Percentiles rank a stretch among this genome's conserved stretches.
Evolutionary conservation across 2,329 filamentous ascomycete species (phyloP).

Genomic region (Aspergillus neoniger): DNA sequence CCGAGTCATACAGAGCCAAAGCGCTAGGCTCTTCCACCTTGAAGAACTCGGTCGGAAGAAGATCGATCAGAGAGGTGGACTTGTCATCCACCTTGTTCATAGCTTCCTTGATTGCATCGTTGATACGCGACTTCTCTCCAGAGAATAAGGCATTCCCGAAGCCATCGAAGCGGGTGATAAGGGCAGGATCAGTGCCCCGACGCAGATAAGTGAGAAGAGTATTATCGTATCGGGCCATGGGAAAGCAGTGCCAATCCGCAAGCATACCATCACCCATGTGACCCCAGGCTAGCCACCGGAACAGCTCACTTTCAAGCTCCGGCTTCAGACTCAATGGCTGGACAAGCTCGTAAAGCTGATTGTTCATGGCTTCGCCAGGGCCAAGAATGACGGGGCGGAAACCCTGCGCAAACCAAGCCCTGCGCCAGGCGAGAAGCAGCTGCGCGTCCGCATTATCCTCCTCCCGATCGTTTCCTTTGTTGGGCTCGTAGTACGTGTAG

Average conservation of each 20-base stretch:
- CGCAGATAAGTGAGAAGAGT: constrained; percentile 71
- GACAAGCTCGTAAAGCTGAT: constrained; percentile 73
- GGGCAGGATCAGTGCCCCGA: constrained; percentile 69
- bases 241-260: constrained; percentile 75
- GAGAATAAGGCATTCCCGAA: constrained; percentile 72
- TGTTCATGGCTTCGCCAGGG: constrained; percentile 76
- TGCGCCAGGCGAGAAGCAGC: constrained; percentile 81
- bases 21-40: constrained; percentile 66
- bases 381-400: constrained; percentile 83
- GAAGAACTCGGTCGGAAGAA: constrained; percentile 62
- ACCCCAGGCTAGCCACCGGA: constrained; percentile 90
- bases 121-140: constrained; percentile 66
- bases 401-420: constrained; percentile 93
- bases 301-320: constrained; percentile 67
- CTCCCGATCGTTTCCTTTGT: constrained; percentile 62
- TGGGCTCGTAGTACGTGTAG: constrained; percentile 87
- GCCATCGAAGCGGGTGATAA: constrained; percentile 71
- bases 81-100: constrained; percentile 58
- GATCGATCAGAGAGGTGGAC: constrained; percentile 64
- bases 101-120: constrained; percentile 62
- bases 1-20: constrained; percentile 75
- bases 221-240: constrained; percentile 78
- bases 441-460: constrained; percentile 73
- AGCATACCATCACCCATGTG: constrained; percentile 84
- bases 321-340: constrained; percentile 61